These are phyloP conservation scores for Avena insularis DNA, from an alignment of 176 grass and related monocot genomes.

Conservation along the genomic window DNA sequence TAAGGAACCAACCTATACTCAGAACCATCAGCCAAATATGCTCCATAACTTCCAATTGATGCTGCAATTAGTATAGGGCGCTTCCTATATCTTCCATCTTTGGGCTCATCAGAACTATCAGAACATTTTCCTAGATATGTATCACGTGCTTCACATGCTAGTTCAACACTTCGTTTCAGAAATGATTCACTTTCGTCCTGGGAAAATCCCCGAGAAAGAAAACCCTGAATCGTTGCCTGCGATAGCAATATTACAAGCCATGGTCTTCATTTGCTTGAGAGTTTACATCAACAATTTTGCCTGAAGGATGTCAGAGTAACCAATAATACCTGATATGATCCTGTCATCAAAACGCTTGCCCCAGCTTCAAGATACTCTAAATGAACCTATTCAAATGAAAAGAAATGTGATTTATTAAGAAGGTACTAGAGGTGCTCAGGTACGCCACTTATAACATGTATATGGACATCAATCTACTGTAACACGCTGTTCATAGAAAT, in stretches of 20 bases:
- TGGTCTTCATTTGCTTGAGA: slow-evolving; percentile 16
- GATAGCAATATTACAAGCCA: background rate
- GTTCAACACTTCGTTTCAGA: slow-evolving; percentile 68
- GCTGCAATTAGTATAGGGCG: slow-evolving; percentile 73
- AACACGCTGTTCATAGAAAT: background rate
- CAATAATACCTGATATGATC: slow-evolving; percentile 80
- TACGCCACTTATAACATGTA: slow-evolving; percentile 18
- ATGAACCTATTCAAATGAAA: slow-evolving; percentile 67
- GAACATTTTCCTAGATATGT: slow-evolving; percentile 50
- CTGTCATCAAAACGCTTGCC: slow-evolving; percentile 76
- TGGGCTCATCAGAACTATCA: slow-evolving; percentile 2
- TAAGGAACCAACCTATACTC: slow-evolving; percentile 74
- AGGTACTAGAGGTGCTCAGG: background rate
- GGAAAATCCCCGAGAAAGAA: slow-evolving; percentile 67
- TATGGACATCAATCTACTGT: background rate
- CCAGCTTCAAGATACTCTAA: slow-evolving; percentile 86
- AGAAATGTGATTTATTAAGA: slow-evolving; percentile 33
- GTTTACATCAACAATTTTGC: slow-evolving; percentile 2
- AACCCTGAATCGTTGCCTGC: slow-evolving; percentile 88
- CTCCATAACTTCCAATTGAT: slow-evolving; percentile 88
- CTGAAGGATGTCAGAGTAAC: slow-evolving; percentile 10
- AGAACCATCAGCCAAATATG: slow-evolving; percentile 89
- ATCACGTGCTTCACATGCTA: slow-evolving; percentile 69
- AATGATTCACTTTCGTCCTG: slow-evolving; percentile 66
- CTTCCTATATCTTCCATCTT: slow-evolving; percentile 30